Evolutionary conservation across 2,329 filamentous ascomycete species (phyloP), one percentile per base, ranked within the genome.

Genomic region (Xylaria sp.): DNA sequence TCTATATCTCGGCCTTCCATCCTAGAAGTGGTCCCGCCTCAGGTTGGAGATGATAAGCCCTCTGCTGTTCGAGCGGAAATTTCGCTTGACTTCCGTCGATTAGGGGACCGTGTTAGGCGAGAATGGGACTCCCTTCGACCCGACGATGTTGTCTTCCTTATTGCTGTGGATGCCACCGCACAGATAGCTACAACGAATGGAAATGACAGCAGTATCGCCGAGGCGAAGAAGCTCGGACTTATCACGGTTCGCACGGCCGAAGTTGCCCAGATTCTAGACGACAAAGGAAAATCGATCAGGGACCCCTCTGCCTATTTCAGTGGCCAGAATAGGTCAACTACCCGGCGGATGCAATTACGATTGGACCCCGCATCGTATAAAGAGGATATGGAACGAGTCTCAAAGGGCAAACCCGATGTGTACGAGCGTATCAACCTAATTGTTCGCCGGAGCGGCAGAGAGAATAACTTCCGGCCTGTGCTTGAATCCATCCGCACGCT

Each of bases 401-500:
- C 87, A 10, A 83, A 86, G 67, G 91, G 90, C n/a, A 91, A 92
- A 74, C 83, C 87, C 0, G 91, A 97, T 74, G 84, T 97, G 4
- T 97, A 97, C 79, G 90, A 93, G 53, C 86, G 85, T 39, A 90
- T 99, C 76, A 99, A 99, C 76, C 81, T 98, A 46, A 83, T 99
- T 63, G 86, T 97, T 60, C 90, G 96, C 66, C 88, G 96, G 73
- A 91, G 89, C 77, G 91, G 93, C 32, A 87, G 94, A 67, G 96
- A 99, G 80, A 99, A 99, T 81, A 99, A 99, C 80, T 99, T 99
- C 84, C 97, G 93, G 76, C 90, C 94, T 10, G 90, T 99, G 10
- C 84, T 99, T 41, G 93, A 97, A 75, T 97, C 94, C 0, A 97
- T 99, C 76, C 93, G 91, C 76, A 92, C 89, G 71, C 86, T 99